A percentile compares a stretch with the other conserved stretches of the same genome.
phyloP scores from a whole-genome alignment of 1,284 basidiomycete species.

The Fomitiporia mediterranea region DNA sequence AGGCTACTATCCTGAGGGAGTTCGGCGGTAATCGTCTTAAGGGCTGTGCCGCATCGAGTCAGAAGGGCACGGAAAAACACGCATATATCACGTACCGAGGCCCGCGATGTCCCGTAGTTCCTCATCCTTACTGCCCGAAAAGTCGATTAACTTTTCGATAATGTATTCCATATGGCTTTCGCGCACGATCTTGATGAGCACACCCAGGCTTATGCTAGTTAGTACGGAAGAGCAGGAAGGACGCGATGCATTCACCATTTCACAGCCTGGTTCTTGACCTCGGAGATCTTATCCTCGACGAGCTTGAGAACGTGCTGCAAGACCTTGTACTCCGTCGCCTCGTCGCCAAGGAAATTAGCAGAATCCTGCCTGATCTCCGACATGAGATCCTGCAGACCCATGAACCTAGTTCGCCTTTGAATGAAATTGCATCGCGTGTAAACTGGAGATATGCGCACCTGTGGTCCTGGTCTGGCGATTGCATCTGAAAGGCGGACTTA shows the following conservation, averaged over 20 bases:
- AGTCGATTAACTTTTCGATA: slow-evolving; percentile 83
- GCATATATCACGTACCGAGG: slow-evolving; percentile 56
- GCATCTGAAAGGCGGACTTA: slow-evolving; percentile 52
- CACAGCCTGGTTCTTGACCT: slow-evolving; percentile 97
- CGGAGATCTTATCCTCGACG: slow-evolving; percentile 91
- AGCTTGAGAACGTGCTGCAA: slow-evolving; percentile 77
- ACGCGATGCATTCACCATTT: slow-evolving; percentile 63
- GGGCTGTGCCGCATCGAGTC: slow-evolving; percentile 42
- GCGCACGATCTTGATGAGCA: slow-evolving; percentile 82
- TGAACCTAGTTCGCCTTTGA: slow-evolving; percentile 56
- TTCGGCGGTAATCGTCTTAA: slow-evolving; percentile 93
- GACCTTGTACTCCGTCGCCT: slow-evolving; percentile 75
- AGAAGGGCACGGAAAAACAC: slow-evolving; percentile 7
- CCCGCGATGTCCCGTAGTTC: slow-evolving; percentile 91
- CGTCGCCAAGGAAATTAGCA: slow-evolving; percentile 70
- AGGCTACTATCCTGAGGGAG: slow-evolving; percentile 78
- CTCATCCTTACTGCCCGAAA: slow-evolving; percentile 81
- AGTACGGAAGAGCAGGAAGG: slow-evolving; percentile 4
- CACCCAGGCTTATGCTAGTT: slow-evolving; percentile 57
- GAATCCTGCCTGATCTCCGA: slow-evolving; percentile 77
- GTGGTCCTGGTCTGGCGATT: slow-evolving; percentile 80
- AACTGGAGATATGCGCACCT: slow-evolving; percentile 38
- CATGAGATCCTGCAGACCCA: slow-evolving; percentile 91
- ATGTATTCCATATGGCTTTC: slow-evolving; percentile 80
- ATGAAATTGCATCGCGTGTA: slow-evolving; percentile 18